Base-by-base conservation (phyloP, 805 yeast species). In the Candida sithepensis region DNA sequence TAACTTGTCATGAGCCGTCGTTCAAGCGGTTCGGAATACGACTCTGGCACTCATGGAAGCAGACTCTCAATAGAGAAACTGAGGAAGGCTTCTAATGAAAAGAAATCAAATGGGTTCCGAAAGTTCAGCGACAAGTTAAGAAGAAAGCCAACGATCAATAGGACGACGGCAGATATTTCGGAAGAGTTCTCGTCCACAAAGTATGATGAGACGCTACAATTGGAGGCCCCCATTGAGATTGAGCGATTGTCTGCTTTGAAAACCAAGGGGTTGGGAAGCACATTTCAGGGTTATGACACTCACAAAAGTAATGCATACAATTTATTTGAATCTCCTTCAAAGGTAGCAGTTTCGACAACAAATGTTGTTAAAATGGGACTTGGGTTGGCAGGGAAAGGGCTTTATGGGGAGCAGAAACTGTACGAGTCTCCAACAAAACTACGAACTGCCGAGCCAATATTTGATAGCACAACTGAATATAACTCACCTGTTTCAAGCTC, bases 351-450 rank as follows among this genome's bases (percentile, higher is more conserved):
- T n/a, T 48, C 54, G 10, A 51, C 55, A 3, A 39, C 49, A 2
- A 61, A 63, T 39, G 66, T 64, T 12, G 57, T 58, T 6, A 45
- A 50, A 16, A 20, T 63, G n/a, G 70, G 70, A 1, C 49, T 65
- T 14, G 65, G 55, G 7, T 47, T 66, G 3, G 68, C 64, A 2
- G 70, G 68, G 2, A 53, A 41, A 38, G 69, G 66, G 1, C 48
- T 56, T 7, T 39, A n/a, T 12, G 49, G 47, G 8, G 52, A 38
- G 8, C 46, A 44, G 26, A 38, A 39, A 14, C 18, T 12, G 4
- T 30, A 44, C 30, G 46, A 42, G 24, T 41, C 45, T 2, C 51
- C 51, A 40, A 38, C 40, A 3, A 34, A 30, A 13, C 4, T 37
- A 8, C 20, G n/a, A 13, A 16, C 19, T 16, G 22, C 2, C 16